phyloP scores from a whole-genome alignment of 2,329 filamentous ascomycete species.

The Rugonectria rugulosa region DNA sequence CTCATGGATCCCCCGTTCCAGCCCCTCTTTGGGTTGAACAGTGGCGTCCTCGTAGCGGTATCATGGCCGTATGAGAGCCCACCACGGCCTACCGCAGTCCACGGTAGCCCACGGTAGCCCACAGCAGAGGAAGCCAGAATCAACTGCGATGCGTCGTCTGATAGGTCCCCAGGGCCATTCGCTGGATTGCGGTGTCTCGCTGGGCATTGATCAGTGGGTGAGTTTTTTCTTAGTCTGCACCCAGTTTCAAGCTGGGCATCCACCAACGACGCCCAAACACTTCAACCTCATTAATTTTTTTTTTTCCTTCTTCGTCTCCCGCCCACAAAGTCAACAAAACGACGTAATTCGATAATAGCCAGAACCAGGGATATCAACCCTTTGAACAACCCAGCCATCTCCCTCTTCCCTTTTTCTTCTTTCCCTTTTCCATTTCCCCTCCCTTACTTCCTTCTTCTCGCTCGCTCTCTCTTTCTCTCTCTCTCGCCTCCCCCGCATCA shows the following conservation, averaged over 20 bases:
- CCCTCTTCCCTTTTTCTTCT: neutral
- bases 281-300: constrained; percentile 29
- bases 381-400: no score
- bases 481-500: constrained; percentile 4
- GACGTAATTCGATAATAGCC: constrained; percentile 25
- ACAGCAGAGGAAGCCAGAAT: constrained; percentile 14
- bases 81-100: constrained; percentile 1
- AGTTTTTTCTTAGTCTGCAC: constrained; percentile 19
- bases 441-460: neutral
- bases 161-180: constrained; percentile 13
- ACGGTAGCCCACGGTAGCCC: constrained; percentile 14
- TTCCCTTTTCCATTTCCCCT: neutral
- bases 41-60: constrained; percentile 22
- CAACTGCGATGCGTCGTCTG: constrained; percentile 8
- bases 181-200: constrained; percentile 16
- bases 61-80: constrained; percentile 10
- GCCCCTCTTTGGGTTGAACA: neutral
- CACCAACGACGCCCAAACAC: constrained; percentile 27
- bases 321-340: constrained; percentile 16
- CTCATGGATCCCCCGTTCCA: constrained; percentile 3
- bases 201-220: constrained; percentile 7
- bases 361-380: no score
- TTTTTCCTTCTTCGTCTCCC: constrained; percentile 9
- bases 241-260: constrained; percentile 22
- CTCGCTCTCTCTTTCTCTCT: neutral